Evolutionary conservation across 768 basidiomycete species (phyloP).

Genomic region (Boletus tomentosulus): DNA sequence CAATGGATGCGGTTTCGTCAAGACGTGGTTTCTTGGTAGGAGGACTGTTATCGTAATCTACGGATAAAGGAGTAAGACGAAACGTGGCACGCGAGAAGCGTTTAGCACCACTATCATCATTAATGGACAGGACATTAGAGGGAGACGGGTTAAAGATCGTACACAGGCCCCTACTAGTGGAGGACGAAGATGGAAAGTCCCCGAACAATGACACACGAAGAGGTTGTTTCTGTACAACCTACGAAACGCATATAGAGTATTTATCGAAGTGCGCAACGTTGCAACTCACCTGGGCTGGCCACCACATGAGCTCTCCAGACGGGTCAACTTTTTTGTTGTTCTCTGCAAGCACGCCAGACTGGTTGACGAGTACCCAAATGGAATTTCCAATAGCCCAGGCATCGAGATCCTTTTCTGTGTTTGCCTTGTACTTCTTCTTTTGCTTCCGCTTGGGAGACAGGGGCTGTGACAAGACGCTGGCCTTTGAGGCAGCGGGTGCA

Average conservation of each 20-base stretch:
- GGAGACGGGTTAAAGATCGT: constrained; percentile 32
- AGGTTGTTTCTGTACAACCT: constrained; percentile 27
- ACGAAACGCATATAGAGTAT: constrained; percentile 5
- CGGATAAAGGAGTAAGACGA: constrained; percentile 5
- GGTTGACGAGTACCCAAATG: constrained; percentile 54
- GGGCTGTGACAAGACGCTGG: constrained; percentile 17
- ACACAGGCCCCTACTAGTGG: constrained; percentile 19
- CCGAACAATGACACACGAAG: constrained; percentile 31
- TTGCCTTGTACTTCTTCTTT: constrained; percentile 7
- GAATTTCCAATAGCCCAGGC: constrained; percentile 33
- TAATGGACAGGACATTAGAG: constrained; percentile 40
- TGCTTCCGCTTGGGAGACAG: constrained; percentile 21
- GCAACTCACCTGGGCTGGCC: constrained; percentile 61
- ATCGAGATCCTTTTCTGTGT: background rate
- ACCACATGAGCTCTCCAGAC: constrained; percentile 46
- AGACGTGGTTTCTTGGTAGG: constrained; percentile 45
- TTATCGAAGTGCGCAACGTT: background rate
- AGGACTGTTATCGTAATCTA: constrained; percentile 23
- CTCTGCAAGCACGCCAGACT: constrained; percentile 33
- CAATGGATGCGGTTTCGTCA: constrained; percentile 23
- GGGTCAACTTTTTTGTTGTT: constrained; percentile 20
- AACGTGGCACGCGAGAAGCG: constrained; percentile 45
- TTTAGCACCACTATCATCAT: constrained; percentile 29
- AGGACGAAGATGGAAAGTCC: constrained; percentile 26
- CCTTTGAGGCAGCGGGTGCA: constrained; percentile 4